Percentiles rank a stretch among this genome's conserved stretches.
phyloP scores from a whole-genome alignment of 1,284 basidiomycete genomes.

The Trichosporon coremiiforme region DNA sequence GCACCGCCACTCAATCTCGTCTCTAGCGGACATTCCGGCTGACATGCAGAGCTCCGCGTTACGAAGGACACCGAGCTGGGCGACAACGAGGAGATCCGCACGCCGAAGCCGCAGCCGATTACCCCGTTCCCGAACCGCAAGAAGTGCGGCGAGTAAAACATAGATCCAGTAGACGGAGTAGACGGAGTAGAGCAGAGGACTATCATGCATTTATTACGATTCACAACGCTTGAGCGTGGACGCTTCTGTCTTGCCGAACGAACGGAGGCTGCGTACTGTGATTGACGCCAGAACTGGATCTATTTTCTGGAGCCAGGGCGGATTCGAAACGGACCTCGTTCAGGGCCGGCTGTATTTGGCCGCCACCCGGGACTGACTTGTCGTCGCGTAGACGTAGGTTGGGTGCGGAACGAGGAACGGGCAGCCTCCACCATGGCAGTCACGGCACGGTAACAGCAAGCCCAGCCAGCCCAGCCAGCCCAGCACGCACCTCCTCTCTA shows the following conservation, averaged over 20 bases:
- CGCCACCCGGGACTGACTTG: conserved; percentile 13
- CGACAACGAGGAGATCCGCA: conserved; percentile 48
- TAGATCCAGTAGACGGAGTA: neutral
- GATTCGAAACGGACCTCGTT: neutral
- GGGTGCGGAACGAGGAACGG: too few species aligned
- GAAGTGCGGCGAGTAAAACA: conserved; percentile 32
- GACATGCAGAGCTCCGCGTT: conserved; percentile 49
- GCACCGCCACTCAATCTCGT: too few species aligned
- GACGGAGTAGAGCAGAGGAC: neutral
- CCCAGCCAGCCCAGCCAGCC: neutral
- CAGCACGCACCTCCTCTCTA: neutral
- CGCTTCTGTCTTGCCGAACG: too few species aligned
- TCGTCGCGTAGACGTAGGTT: neutral
- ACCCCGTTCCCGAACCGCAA: conserved; percentile 53
- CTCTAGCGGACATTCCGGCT: conserved; percentile 11
- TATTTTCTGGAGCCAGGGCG: neutral
- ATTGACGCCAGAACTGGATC: neutral
- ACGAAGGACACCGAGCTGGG: conserved; percentile 53
- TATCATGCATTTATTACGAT: conserved; percentile 14
- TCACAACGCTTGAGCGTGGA: neutral
- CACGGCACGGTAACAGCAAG: neutral
- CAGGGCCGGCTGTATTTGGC: neutral
- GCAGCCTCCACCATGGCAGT: conserved; percentile 15
- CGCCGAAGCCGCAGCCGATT: conserved; percentile 43
- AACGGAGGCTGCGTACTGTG: too few species aligned